These are phyloP conservation scores for Cucurbita argyrosperma DNA, from an alignment of 306 rosid species.

Conservation along the genomic window DNA sequence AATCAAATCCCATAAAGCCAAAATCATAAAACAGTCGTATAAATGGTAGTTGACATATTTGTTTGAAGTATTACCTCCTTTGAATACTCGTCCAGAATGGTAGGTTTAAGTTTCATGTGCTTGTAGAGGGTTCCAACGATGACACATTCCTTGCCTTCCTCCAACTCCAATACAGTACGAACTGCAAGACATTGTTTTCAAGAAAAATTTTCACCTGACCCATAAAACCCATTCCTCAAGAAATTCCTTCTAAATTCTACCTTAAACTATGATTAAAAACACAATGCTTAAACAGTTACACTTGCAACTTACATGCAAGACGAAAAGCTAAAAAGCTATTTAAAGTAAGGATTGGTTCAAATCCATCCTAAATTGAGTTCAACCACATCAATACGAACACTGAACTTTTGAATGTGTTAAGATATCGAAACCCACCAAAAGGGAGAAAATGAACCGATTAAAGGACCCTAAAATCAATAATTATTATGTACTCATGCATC, in stretches of 20 bases:
- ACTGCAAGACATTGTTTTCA: conserved; percentile 31
- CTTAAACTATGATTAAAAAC: background rate
- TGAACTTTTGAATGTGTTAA: background rate
- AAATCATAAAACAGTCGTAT: background rate
- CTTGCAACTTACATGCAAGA: background rate
- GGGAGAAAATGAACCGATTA: background rate
- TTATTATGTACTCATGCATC: background rate
- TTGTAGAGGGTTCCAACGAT: conserved; percentile 79
- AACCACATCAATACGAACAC: background rate
- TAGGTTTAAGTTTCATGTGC: conserved; percentile 93
- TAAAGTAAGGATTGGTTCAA: background rate
- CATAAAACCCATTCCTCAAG: background rate
- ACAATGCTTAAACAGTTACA: background rate
- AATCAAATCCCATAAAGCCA: background rate
- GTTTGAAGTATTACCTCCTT: conserved; percentile 41
- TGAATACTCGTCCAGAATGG: conserved; percentile 78
- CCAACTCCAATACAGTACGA: conserved; percentile 56
- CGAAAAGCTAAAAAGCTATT: background rate
- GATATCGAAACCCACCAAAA: background rate
- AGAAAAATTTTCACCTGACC: background rate
- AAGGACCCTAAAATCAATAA: background rate
- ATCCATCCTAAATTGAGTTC: background rate
- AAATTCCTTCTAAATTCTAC: background rate
- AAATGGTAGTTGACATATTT: background rate
- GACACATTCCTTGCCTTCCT: conserved; percentile 69